Percentiles rank a stretch among this genome's conserved stretches.
Conservation (phyloP, 257 asterid genomes). For the Thymus quinquecostatus region DNA sequence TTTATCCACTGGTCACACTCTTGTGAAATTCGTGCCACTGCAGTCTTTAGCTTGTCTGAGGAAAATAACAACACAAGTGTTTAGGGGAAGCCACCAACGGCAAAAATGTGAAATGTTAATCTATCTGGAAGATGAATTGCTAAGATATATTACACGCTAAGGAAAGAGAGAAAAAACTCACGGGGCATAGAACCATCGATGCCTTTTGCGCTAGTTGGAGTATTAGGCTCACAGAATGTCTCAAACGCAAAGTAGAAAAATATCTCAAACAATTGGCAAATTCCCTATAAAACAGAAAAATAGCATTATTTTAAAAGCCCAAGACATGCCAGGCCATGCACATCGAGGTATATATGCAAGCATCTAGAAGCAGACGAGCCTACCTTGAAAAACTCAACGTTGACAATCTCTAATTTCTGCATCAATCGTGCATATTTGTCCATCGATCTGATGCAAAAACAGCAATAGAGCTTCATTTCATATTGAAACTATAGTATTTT, state of each 20-base stretch:
- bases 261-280: slow-evolving; percentile 89
- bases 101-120: slow-evolving; percentile 23
- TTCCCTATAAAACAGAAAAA: slow-evolving; percentile 63
- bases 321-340: slow-evolving; percentile 2
- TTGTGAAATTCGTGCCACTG: slow-evolving; percentile 80
- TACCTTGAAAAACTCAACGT: slow-evolving; percentile 93
- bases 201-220: slow-evolving; percentile 68
- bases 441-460: slow-evolving; percentile 67
- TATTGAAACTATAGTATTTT: slow-evolving; percentile 23
- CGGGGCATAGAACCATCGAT: slow-evolving; percentile 58
- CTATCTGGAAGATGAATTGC: slow-evolving; percentile 9
- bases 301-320: slow-evolving; percentile 12
- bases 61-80: slow-evolving; percentile 38
- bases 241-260: slow-evolving; percentile 85
- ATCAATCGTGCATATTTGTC: slow-evolving; percentile 97
- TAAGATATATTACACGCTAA: slow-evolving; percentile 21
- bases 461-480: slow-evolving; percentile 38
- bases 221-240: slow-evolving; percentile 66
- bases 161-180: slow-evolving; percentile 45
- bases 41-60: slow-evolving; percentile 84
- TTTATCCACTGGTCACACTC: slow-evolving; percentile 96
- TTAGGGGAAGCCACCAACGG: slow-evolving; percentile 32
- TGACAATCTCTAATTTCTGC: slow-evolving; percentile 94
- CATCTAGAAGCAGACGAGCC: slow-evolving; percentile 26
- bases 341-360: slow-evolving; percentile 25